Evolutionary conservation across 352 stramenopile genomes (phyloP), one percentile per base, ranked within the genome.

Genomic region (Phytophthora kernoviae): DNA sequence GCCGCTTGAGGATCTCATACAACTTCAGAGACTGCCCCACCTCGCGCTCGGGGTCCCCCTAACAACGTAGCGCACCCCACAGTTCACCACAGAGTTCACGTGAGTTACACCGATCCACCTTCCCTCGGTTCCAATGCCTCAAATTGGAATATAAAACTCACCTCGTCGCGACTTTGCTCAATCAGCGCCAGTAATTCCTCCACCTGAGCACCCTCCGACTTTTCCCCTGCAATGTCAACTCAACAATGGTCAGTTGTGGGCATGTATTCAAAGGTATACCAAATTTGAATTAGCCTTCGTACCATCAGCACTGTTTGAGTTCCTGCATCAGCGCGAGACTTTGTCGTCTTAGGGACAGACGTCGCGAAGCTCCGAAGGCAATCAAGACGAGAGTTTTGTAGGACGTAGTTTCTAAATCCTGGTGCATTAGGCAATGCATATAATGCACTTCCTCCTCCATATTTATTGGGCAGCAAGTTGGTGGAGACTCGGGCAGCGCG

Each of bases 1-100:
- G 58, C 36, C 47, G 45, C 20, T 64, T 72, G 17, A 72, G 42
- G 20, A 65, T 8, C 6, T 60, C 64, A n/a, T 65, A 68, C 24
- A 72, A 58, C 26, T 68, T 33, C 37, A 68, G 41, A 22, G 49
- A 61, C 15, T 59, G 47, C 53, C 65, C 1, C 26, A 72, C 24
- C 6, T 68, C 64, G 9, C 9, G 34, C 30, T 68, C 37, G 15
- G 27, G 30, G 27, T 68, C 39, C 11, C 17, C 37, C 62, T 70
- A 54, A 21, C 34, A 33, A 6, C 37, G 37, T 8, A 48, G 10
- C n/a, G n/a, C n/a, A n/a, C n/a, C n/a, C n/a, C n/a, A n/a, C n/a
- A n/a, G n/a, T n/a, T n/a, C n/a, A n/a, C n/a, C n/a, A n/a, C n/a
- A n/a, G n/a, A n/a, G n/a, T n/a, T n/a, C n/a, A 2, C 30, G 36